phyloP scores from a whole-genome alignment of 1,139 yeast genomes.

The Geotrichum histeridarum region DNA sequence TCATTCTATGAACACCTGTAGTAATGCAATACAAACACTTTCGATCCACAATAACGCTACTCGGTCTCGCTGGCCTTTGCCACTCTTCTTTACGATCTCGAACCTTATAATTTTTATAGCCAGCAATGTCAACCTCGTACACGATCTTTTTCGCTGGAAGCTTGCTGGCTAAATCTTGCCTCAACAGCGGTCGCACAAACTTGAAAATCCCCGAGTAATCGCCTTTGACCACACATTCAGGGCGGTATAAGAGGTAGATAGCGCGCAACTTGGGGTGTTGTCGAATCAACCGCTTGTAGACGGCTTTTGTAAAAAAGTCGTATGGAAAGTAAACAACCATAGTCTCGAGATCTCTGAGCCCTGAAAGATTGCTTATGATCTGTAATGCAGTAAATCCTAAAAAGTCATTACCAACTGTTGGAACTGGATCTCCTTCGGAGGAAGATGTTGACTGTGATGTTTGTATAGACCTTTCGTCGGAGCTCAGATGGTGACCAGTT shows the following conservation, averaged over 20 bases:
- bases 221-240: neutral
- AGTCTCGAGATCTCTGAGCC: neutral
- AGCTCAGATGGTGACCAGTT: too few species aligned
- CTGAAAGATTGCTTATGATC: neutral
- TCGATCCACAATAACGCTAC: neutral
- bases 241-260: slow-evolving; percentile 1
- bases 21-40: slow-evolving; percentile 1
- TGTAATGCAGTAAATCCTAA: neutral
- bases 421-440: too few species aligned
- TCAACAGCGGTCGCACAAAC: neutral
- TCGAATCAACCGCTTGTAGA: neutral
- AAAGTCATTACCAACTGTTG: too few species aligned
- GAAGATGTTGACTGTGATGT: too few species aligned
- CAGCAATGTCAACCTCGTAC: slow-evolving; percentile 1
- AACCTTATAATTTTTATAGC: neutral
- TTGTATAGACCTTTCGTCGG: too few species aligned
- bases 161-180: neutral
- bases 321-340: neutral
- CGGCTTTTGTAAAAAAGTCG: neutral
- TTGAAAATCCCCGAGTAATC: neutral
- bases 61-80: neutral
- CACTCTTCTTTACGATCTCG: neutral
- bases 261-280: neutral
- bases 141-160: neutral
- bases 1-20: too few species aligned